phyloP scores from a whole-genome alignment of 2,329 filamentous ascomycete genomes.

The Xylariaceae sp. region DNA sequence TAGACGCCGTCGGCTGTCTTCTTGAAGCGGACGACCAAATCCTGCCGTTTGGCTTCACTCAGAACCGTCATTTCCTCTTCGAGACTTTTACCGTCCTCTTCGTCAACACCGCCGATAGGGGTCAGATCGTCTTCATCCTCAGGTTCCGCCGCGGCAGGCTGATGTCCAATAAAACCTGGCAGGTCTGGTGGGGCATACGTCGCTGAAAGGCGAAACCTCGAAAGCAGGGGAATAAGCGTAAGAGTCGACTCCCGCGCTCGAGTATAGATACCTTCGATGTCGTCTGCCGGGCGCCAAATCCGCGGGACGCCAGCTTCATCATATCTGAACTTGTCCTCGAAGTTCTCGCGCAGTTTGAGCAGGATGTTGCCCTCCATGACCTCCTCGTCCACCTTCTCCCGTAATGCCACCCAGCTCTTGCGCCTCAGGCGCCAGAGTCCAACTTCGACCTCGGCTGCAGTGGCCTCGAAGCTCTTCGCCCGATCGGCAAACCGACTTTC shows the following conservation, averaged over 20 bases:
- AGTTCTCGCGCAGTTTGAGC: conserved; percentile 93
- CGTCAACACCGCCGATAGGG: conserved; percentile 89
- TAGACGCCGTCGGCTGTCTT: conserved; percentile 97
- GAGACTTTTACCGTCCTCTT: conserved; percentile 87
- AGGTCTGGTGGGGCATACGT: conserved; percentile 77
- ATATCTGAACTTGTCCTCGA: conserved; percentile 98
- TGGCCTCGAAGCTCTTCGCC: conserved; percentile 90
- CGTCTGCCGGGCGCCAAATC: conserved; percentile 94
- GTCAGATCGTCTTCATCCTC: conserved; percentile 86
- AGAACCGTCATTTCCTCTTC: conserved; percentile 97
- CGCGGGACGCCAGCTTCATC: conserved; percentile 90
- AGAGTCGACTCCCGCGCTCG: conserved; percentile 88
- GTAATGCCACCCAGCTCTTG: conserved; percentile 89
- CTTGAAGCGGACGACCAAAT: conserved; percentile 92
- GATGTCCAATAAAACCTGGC: conserved; percentile 72
- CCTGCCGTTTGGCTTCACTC: conserved; percentile 81
- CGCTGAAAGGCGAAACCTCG: conserved; percentile 71
- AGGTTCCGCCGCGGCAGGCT: conserved; percentile 66
- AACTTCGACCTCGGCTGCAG: conserved; percentile 81
- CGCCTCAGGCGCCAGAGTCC: conserved; percentile 87
- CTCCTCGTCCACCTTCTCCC: conserved; percentile 90
- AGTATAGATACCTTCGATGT: conserved; percentile 94
- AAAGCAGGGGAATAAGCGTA: conserved; percentile 80
- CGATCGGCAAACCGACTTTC: conserved; percentile 80
- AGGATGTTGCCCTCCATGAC: conserved; percentile 96